Percentiles rank a stretch among this genome's conserved stretches.
Evolutionary conservation across 1,284 basidiomycete species (phyloP).

Genomic region (Thelephora terrestris): DNA sequence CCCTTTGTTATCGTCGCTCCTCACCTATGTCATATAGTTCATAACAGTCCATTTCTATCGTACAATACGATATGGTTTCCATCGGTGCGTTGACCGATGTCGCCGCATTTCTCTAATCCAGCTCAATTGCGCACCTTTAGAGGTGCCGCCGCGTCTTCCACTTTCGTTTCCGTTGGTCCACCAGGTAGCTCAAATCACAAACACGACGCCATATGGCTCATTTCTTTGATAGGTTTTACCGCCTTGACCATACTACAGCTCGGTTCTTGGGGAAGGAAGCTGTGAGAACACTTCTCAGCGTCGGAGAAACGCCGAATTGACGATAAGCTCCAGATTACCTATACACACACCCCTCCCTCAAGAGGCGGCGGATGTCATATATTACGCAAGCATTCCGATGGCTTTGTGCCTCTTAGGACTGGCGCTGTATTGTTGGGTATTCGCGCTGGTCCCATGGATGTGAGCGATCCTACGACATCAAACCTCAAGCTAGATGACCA

Average conservation of each 20-base stretch:
- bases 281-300: background rate
- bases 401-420: background rate
- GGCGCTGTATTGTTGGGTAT: background rate
- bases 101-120: background rate
- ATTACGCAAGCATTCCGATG: background rate
- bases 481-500: background rate
- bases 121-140: background rate
- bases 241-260: background rate
- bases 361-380: background rate
- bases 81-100: background rate
- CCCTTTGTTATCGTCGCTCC: background rate
- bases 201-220: too few relatives aligned
- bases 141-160: background rate
- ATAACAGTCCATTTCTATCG: constrained; percentile 1
- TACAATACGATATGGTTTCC: background rate
- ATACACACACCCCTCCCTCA: background rate
- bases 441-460: background rate
- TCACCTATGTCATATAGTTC: background rate
- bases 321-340: background rate
- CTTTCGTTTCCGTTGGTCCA: background rate
- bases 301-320: background rate
- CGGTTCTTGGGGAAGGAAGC: background rate
- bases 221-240: background rate
- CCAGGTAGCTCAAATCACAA: background rate
- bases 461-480: background rate